phyloP scores from a whole-genome alignment of 176 grass and related monocot species.

The Carex cristatella region DNA sequence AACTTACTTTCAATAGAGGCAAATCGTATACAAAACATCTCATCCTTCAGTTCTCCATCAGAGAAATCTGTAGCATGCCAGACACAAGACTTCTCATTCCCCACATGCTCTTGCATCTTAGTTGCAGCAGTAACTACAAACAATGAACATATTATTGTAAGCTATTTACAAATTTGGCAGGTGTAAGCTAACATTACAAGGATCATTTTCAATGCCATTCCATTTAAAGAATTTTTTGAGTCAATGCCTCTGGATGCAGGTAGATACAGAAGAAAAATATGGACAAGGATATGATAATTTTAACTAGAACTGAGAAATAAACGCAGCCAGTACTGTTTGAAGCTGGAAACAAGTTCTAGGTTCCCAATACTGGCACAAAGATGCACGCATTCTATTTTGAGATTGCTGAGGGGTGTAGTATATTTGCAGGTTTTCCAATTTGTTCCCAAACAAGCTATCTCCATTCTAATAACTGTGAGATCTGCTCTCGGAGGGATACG shows the following conservation, averaged over 20 bases:
- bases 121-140: slow-evolving; percentile 51
- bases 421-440: neutral
- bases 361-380: neutral
- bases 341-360: neutral
- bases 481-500: neutral
- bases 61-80: slow-evolving; percentile 84
- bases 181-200: neutral
- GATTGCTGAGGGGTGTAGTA: neutral
- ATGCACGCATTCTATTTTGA: neutral
- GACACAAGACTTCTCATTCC: slow-evolving; percentile 75
- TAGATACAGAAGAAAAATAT: neutral
- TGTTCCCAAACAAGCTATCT: neutral
- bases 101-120: slow-evolving; percentile 76
- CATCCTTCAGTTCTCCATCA: slow-evolving; percentile 71
- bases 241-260: neutral
- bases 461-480: neutral
- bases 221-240: neutral
- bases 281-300: neutral
- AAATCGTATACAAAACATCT: slow-evolving; percentile 81
- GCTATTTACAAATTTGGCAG: neutral
- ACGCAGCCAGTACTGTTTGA: neutral
- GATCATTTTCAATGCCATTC: neutral
- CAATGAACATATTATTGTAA: neutral
- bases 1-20: slow-evolving; percentile 77
- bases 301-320: neutral